Evolutionary conservation across 2,329 filamentous ascomycete species (phyloP), one percentile per base, ranked within the genome.

Genomic region (Monosporascus sp.): DNA sequence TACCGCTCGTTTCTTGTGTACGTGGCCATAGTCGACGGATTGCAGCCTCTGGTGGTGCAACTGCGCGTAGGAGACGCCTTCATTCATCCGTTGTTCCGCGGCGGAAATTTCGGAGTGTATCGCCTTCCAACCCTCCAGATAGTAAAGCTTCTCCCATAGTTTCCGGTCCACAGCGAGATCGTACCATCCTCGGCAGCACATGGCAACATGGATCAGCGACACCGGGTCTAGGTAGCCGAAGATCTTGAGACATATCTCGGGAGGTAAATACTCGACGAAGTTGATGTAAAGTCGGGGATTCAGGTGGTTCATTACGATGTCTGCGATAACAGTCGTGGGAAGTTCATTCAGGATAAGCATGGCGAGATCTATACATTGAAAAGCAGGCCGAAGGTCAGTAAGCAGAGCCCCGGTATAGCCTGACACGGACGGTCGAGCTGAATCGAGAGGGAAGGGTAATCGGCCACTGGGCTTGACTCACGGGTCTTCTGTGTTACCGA

Each of bases 241-340:
- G 45, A 97, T 87, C 65, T 95, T 88, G 45, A 94, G 85, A 56
- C 91, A 95, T 63, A 99, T 88, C 69, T 99, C 94, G 26, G 89
- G 85, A 0, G 94, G 94, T 1, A 99, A 82, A 63, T 90, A 85
- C 58, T 84, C 77, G 43, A 96, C 85, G 51, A 96, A 96, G 72
- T 99, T 90, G 72, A 97, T 93, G 70, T 97, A 92, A 3, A 97
- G 85, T 50, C 92, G 81, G 4, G 91, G 89, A 57, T 86, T 88
- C 18, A 96, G 75, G 58, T 87, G 82, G 51, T 92, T 83, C 60
- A 68, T 62, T 47, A 96, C 89, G 51, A 97, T 89, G 45, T 87
- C 80, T 49, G 88, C 86, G 55, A 97, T 86, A 51, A 86, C 83
- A 7, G 88, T 88, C 1, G 91, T 95, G 18, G 88, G 89, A 28